A percentile compares a stretch with the other conserved stretches of the same genome.
These are phyloP conservation scores for Cryptococcus sp. DNA, from an alignment of 1,284 basidiomycete genomes.

Conservation along the genomic window DNA sequence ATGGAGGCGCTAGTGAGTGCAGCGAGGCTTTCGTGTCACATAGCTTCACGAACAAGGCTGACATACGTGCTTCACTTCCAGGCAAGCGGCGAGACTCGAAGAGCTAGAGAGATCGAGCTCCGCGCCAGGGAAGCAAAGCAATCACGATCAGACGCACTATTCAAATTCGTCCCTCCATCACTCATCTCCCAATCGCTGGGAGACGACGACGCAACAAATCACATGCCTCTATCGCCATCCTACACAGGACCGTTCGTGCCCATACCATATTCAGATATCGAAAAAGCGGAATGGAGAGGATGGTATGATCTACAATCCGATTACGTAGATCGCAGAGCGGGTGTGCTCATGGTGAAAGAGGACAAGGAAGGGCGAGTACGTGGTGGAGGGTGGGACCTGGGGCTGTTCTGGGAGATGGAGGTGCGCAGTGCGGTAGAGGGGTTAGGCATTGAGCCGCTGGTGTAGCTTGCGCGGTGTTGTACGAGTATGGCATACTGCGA, in stretches of 20 bases:
- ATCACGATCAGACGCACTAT: slow-evolving; percentile 30
- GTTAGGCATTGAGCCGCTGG: slow-evolving; percentile 54
- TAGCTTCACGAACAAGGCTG: no score
- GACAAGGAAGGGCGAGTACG: slow-evolving; percentile 78
- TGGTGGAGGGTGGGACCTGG: slow-evolving; percentile 77
- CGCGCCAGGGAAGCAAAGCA: slow-evolving; percentile 32
- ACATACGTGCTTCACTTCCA: background rate
- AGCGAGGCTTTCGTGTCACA: background rate
- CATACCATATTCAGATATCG: slow-evolving; percentile 45
- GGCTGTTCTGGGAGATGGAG: slow-evolving; percentile 84
- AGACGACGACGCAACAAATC: slow-evolving; percentile 15
- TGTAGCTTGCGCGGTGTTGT: slow-evolving; percentile 1
- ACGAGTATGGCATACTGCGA: background rate
- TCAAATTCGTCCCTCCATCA: slow-evolving; percentile 30
- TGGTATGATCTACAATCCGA: slow-evolving; percentile 37
- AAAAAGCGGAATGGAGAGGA: slow-evolving; percentile 19
- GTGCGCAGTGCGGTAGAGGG: slow-evolving; percentile 73
- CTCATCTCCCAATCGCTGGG: slow-evolving; percentile 1
- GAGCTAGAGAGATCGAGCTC: slow-evolving; percentile 62
- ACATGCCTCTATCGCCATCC: slow-evolving; percentile 38
- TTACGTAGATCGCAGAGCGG: slow-evolving; percentile 55
- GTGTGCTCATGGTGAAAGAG: slow-evolving; percentile 68
- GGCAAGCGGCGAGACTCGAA: slow-evolving; percentile 22
- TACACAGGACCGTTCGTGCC: slow-evolving; percentile 51
- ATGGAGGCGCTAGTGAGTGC: slow-evolving; percentile 73